phyloP scores from a whole-genome alignment of 2,329 filamentous ascomycete species.

The Cladophialophora chaetospira region DNA sequence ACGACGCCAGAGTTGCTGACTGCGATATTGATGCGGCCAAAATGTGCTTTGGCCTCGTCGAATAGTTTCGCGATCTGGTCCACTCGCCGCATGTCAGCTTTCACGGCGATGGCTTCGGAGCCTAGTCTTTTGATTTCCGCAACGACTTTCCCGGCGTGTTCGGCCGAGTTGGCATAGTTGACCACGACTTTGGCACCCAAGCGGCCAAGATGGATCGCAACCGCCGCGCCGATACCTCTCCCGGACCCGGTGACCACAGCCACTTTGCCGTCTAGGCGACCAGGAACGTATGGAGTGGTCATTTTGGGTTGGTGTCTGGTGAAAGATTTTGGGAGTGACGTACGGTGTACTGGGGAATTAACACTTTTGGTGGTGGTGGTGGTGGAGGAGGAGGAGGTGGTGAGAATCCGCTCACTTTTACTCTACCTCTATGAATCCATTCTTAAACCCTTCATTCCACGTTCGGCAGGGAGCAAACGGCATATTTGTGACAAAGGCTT shows the following conservation, averaged over 20 bases:
- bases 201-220: conserved; percentile 38
- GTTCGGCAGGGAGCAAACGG: not conserved
- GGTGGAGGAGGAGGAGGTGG: too few species aligned
- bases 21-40: conserved; percentile 68
- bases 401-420: too few species aligned
- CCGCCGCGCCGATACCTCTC: conserved; percentile 39
- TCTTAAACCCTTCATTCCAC: not conserved
- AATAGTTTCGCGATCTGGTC: conserved; percentile 47
- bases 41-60: conserved; percentile 46
- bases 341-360: not conserved
- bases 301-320: not conserved
- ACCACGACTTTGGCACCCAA: conserved; percentile 40
- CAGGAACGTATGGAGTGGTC: conserved; percentile 18
- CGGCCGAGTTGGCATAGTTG: conserved; percentile 46
- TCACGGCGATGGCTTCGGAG: conserved; percentile 48
- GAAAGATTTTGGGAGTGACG: not conserved
- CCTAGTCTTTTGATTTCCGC: conserved; percentile 25
- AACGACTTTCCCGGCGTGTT: conserved; percentile 37
- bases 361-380: too few species aligned
- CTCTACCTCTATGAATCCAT: too few species aligned
- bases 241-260: conserved; percentile 35
- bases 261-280: conserved; percentile 48
- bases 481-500: not conserved
- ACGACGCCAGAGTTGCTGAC: conserved; percentile 50
- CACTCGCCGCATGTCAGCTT: conserved; percentile 43